Evolutionary conservation across 169 alveolate genomes (phyloP), one percentile per base, ranked within the genome.

Genomic region (Eimeria necatrix): DNA sequence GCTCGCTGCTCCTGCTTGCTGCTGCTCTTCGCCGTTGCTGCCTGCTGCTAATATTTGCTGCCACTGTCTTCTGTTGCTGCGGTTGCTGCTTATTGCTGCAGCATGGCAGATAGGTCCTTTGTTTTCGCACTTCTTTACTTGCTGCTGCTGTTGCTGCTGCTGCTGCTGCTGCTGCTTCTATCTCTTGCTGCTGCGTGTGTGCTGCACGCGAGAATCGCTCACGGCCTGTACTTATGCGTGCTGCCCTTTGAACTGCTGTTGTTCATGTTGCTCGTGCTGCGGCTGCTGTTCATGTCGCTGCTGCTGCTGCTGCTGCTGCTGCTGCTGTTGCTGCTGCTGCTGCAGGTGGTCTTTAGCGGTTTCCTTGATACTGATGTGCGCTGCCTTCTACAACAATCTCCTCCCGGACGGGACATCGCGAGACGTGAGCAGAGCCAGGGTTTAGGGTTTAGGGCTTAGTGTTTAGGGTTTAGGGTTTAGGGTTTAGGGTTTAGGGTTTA

Each of bases 401-500:
- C 20, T 49, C 68, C 89, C 89, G n/a, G 4, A 51, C 2, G 85
- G 24, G 14, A 3, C 85, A 74, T 41, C 59, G 56, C 22, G 85
- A 26, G 7, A 0, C n/a, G 85, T 74, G 22, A 49, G 85, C 32
- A 41, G 26, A 26, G 26, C 59, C 59, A 8, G 64, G 64, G 8
- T 56, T 9, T 56, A 56, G 64, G 64, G 14, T 56, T 56, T 56
- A 56, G 68, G 68, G 68, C 14, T 56, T 56, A 56, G 68, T 1
- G 20, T 2, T 56, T 64, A 64, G 76, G 76, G 76, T 64, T 64
- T 74, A 32, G 85, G 22, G 53, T 74, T 41, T 74, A 74, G 60
- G 85, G 26, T 74, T 74, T 74, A 74, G 85, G 85, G 85, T 74
- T 74, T 74, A 41, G 85, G 85, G 56, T 73, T 73, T 8, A 41